Base-by-base conservation (phyloP, 805 yeast species). In the Saccharomyces paradoxus region DNA sequence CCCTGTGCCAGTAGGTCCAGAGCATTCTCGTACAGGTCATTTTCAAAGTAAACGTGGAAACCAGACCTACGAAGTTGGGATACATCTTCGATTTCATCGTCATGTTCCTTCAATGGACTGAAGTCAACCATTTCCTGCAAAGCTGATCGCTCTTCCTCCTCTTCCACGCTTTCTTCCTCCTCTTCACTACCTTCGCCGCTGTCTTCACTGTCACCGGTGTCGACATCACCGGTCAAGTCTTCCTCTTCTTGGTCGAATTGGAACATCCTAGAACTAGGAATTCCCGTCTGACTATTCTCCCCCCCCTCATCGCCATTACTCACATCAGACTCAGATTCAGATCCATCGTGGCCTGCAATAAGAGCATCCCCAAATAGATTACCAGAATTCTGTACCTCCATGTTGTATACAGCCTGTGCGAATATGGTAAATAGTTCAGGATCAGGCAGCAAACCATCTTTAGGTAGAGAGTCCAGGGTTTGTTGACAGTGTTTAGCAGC, bases 1-100 rank as follows among this genome's bases (percentile, higher is more conserved):
- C 68, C 64, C 81, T 83, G 78, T 2, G 96, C 80, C 44, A 88
- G 74, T 8, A 88, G 79, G 52, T 87, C 94, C 94, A 96, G 87
- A 0, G 97, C 96, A 17, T 84, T 81, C 66, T 87, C 95, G 63
- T 92, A 88, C 62, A 58, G 46, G 48, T 63, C 58, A 3, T 64
- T 66, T 24, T 56, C 52, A 9, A 59, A 41, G 32, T 58, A 60
- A 14, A 51, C 48, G 10, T 56, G 53, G 30, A 61, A 62, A 49
- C 41, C 47, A 4, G 22, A 14, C 22, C 17, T n/a, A 12, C 44
- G 44, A 21, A 37, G 44, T n/a, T 37, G 44, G 12, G 44, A 37
- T 3, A 37, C 22, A 4, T 17, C 44, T 37, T 37, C 37, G 37
- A 51, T n/a, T 24, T 47, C 47, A n/a, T 52, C 48, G 27, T 22